phyloP scores from a whole-genome alignment of 805 yeast species.

The Metschnikowia picachoensis region DNA sequence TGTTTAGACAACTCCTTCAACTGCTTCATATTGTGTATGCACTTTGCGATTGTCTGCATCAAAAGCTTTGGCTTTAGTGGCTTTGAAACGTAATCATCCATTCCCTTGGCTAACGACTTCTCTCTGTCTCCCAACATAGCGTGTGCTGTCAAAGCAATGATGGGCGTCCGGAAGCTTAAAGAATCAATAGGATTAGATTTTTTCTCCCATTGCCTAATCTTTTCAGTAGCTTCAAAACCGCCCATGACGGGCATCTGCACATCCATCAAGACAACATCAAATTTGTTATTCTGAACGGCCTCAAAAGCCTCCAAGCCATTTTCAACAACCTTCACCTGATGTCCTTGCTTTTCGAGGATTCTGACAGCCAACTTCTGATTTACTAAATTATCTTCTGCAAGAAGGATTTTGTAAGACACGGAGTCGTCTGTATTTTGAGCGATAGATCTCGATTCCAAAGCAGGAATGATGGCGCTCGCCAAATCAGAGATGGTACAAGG shows the following conservation, averaged over 20 bases:
- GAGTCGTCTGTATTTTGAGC: constrained; percentile 79
- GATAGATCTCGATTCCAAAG: constrained; percentile 76
- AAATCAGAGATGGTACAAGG: constrained; percentile 80
- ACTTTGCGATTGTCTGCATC: constrained; percentile 80
- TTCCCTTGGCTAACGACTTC: constrained; percentile 78
- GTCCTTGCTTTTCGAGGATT: constrained; percentile 82
- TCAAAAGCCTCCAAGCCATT: constrained; percentile 82
- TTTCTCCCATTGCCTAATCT: constrained; percentile 84
- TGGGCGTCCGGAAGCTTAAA: constrained; percentile 73
- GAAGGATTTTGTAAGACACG: constrained; percentile 63
- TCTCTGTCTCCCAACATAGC: constrained; percentile 94
- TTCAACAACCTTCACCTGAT: constrained; percentile 77
- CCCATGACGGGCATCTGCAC: constrained; percentile 97
- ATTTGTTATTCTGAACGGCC: constrained; percentile 61
- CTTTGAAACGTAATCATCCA: constrained; percentile 88
- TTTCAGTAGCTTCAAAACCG: constrained; percentile 87
- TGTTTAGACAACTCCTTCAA: constrained; percentile 53
- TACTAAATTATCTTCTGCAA: constrained; percentile 85
- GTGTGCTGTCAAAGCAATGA: constrained; percentile 87
- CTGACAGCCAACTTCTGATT: constrained; percentile 85
- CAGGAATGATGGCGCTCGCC: constrained; percentile 81
- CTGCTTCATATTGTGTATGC: constrained; percentile 67
- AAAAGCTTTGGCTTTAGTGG: constrained; percentile 81
- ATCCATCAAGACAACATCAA: constrained; percentile 86
- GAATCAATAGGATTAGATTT: constrained; percentile 69